These are phyloP conservation scores for Cryptococcus wingfieldii DNA, from an alignment of 1,284 basidiomycete species.

Conservation along the genomic window DNA sequence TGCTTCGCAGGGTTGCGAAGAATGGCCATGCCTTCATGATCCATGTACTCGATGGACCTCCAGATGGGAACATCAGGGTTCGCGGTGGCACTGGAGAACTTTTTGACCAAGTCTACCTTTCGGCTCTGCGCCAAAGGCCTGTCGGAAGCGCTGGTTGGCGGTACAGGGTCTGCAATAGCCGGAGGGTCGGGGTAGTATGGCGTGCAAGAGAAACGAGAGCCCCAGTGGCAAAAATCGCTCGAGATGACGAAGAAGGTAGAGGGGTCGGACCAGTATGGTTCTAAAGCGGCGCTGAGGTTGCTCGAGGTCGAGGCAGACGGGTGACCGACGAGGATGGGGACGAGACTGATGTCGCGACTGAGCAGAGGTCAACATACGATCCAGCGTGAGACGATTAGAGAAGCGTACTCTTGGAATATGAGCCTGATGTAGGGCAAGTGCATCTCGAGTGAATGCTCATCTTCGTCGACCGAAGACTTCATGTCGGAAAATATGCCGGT, in stretches of 20 bases:
- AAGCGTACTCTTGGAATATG: conserved; percentile 68
- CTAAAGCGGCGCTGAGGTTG: conserved; percentile 65
- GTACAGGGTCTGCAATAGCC: conserved; percentile 49
- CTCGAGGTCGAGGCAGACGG: conserved; percentile 62
- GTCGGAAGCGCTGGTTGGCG: conserved; percentile 48
- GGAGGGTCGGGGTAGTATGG: conserved; percentile 75
- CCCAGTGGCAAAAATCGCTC: conserved; percentile 99
- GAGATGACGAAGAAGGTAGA: conserved; percentile 87
- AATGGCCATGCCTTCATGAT: conserved; percentile 42
- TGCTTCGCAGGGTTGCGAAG: conserved; percentile 36
- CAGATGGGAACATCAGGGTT: conserved; percentile 69
- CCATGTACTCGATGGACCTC: conserved; percentile 52
- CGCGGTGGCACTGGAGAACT: conserved; percentile 56
- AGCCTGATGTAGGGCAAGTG: conserved; percentile 90
- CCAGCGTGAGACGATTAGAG: background rate
- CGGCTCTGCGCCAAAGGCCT: too few species aligned
- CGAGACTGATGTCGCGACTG: conserved; percentile 65
- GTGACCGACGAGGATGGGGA: conserved; percentile 88
- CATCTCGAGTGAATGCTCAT: conserved; percentile 98
- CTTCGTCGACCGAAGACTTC: conserved; percentile 69
- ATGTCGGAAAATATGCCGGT: conserved; percentile 72
- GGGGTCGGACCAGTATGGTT: conserved; percentile 69
- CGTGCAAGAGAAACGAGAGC: conserved; percentile 81
- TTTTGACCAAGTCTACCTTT: conserved; percentile 21
- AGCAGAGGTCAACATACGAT: background rate